Conservation (phyloP, 2,329 filamentous ascomycete species). For the Cytospora schulzeri region DNA sequence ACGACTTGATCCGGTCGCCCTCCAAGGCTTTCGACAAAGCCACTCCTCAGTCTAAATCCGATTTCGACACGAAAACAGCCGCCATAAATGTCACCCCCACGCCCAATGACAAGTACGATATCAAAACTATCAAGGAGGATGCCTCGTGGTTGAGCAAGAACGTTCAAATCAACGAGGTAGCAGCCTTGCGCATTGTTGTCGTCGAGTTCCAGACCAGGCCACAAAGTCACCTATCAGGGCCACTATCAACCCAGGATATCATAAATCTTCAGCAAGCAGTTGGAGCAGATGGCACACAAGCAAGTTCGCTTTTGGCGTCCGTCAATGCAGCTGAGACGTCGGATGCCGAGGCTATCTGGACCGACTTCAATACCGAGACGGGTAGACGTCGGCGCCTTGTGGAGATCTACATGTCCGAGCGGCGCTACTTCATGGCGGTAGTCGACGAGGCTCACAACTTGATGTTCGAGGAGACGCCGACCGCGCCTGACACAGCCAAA, state of each 20-base stretch:
- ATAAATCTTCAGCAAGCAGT: slow-evolving; percentile 75
- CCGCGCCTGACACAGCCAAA: slow-evolving; percentile 29
- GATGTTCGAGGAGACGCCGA: slow-evolving; percentile 44
- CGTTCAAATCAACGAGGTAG: slow-evolving; percentile 76
- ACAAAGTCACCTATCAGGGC: slow-evolving; percentile 69
- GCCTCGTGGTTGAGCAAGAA: slow-evolving; percentile 82
- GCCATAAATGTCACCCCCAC: slow-evolving; percentile 80
- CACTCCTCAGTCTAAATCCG: slow-evolving; percentile 64
- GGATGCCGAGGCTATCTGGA: slow-evolving; percentile 58
- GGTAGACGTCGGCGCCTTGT: slow-evolving; percentile 69
- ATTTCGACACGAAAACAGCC: slow-evolving; percentile 82
- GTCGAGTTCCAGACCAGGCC: slow-evolving; percentile 83
- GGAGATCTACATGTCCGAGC: slow-evolving; percentile 70
- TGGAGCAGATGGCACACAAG: slow-evolving; percentile 62
- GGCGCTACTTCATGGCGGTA: slow-evolving; percentile 67
- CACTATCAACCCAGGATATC: slow-evolving; percentile 76
- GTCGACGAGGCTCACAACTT: slow-evolving; percentile 58
- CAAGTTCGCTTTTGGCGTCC: slow-evolving; percentile 58
- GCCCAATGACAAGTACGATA: slow-evolving; percentile 66
- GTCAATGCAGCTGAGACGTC: slow-evolving; percentile 48
- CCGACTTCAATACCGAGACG: slow-evolving; percentile 63
- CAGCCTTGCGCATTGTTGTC: slow-evolving; percentile 77
- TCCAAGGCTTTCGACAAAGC: slow-evolving; percentile 67
- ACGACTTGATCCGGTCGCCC: slow-evolving; percentile 68
- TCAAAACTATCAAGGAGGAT: slow-evolving; percentile 82